Conservation (phyloP, 2,329 filamentous ascomycete genomes). For the Xylariales sp. region DNA sequence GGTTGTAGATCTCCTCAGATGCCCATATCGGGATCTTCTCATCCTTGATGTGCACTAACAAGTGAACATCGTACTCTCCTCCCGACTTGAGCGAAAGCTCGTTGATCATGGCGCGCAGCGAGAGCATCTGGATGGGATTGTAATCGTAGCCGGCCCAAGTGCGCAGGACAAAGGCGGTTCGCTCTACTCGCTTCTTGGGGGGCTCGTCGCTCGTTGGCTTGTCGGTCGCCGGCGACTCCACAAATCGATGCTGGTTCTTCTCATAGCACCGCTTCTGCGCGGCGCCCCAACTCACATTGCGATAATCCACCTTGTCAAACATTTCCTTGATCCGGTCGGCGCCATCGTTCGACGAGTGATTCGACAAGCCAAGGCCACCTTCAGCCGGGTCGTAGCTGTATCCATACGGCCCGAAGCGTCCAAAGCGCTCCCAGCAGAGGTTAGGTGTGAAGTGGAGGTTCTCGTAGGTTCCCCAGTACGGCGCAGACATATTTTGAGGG, state of each 20-base stretch:
- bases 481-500: conserved; percentile 59
- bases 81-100: conserved; percentile 62
- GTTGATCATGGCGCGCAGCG: conserved; percentile 60
- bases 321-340: conserved; percentile 39
- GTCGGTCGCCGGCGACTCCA: conserved; percentile 8
- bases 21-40: conserved; percentile 33
- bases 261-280: conserved; percentile 31
- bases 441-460: conserved; percentile 56
- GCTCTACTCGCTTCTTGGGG: conserved; percentile 20
- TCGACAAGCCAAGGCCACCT: conserved; percentile 58
- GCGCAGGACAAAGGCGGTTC: conserved; percentile 60
- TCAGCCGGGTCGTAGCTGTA: conserved; percentile 59
- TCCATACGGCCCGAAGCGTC: conserved; percentile 64
- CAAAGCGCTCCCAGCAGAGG: conserved; percentile 69
- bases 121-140: conserved; percentile 59
- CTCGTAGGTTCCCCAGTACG: conserved; percentile 61
- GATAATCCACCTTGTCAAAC: conserved; percentile 30
- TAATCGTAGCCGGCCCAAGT: conserved; percentile 65
- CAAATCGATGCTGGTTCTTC: conserved; percentile 49
- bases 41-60: conserved; percentile 41
- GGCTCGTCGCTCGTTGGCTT: conserved; percentile 5
- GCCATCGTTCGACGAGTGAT: conserved; percentile 58
- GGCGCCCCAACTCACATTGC: conserved; percentile 26
- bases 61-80: conserved; percentile 59
- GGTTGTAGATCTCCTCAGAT: conserved; percentile 32